These are phyloP conservation scores for Groenewaldozyma sp. DNA, from an alignment of 1,139 yeast genomes.

Conservation along the genomic window DNA sequence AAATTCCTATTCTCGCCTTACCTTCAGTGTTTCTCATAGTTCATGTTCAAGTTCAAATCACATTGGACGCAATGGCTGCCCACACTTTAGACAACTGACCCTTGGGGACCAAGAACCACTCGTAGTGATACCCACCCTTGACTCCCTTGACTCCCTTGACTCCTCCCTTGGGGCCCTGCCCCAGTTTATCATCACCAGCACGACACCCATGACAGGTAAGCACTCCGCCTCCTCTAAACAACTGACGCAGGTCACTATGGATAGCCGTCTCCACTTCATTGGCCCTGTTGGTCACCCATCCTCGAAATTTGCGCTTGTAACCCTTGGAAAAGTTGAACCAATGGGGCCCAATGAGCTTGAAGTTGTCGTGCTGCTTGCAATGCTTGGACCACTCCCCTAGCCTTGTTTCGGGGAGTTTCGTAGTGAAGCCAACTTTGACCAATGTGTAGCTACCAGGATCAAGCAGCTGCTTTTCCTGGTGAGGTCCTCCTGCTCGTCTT, in stretches of 20 bases:
- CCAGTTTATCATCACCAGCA: constrained; percentile 2
- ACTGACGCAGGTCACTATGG: constrained; percentile 17
- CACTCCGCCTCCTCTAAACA: constrained; percentile 22
- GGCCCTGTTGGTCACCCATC: constrained; percentile 21
- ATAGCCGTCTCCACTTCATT: constrained; percentile 18
- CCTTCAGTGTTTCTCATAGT: background rate
- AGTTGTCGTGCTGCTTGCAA: constrained; percentile 19
- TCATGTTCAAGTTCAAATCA: background rate
- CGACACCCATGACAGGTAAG: constrained; percentile 25
- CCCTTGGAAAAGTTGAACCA: constrained; percentile 5
- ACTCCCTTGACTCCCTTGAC: background rate
- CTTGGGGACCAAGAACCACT: constrained; percentile 25
- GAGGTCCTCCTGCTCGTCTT: too few relatives aligned
- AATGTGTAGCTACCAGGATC: constrained; percentile 12
- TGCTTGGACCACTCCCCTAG: constrained; percentile 23
- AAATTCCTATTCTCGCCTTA: too few relatives aligned
- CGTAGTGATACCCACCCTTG: constrained; percentile 14
- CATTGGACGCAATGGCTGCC: constrained; percentile 4
- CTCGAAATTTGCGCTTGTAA: constrained; percentile 8
- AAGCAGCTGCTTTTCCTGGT: background rate
- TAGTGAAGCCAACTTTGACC: constrained; percentile 27
- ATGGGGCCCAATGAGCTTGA: constrained; percentile 12
- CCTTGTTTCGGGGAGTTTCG: constrained; percentile 20
- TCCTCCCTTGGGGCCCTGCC: constrained; percentile 3
- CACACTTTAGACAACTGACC: constrained; percentile 5